Evolutionary conservation across 768 basidiomycete genomes (phyloP).

Genomic region (Leucogyrophana mollusca): DNA sequence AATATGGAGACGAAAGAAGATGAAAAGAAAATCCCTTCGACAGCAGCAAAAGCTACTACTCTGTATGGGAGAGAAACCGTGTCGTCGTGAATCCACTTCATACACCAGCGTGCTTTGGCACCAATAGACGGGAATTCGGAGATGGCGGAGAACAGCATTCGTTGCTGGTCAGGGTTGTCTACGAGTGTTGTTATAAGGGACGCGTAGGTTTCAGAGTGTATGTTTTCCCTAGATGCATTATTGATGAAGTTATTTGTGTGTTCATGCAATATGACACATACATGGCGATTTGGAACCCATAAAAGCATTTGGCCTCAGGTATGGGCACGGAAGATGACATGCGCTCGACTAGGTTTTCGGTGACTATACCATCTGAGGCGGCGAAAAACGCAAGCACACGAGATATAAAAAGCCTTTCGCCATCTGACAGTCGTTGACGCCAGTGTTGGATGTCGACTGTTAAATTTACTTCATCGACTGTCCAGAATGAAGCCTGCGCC

Average conservation of each 20-base stretch:
- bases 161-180: slow-evolving; percentile 71
- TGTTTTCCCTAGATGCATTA: slow-evolving; percentile 59
- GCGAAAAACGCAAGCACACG: slow-evolving; percentile 97
- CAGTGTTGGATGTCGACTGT: slow-evolving; percentile 85
- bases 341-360: slow-evolving; percentile 92
- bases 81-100: slow-evolving; percentile 86
- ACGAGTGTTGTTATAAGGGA: slow-evolving; percentile 94
- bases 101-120: slow-evolving; percentile 93
- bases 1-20: slow-evolving; percentile 93
- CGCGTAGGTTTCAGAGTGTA: slow-evolving; percentile 96
- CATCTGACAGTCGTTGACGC: slow-evolving; percentile 73
- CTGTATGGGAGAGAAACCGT: slow-evolving; percentile 83
- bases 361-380: slow-evolving; percentile 93
- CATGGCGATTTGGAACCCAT: slow-evolving; percentile 99
- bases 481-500: slow-evolving; percentile 93
- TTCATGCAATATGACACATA: too few relatives aligned
- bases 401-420: slow-evolving; percentile 87
- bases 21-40: slow-evolving; percentile 97
- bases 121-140: slow-evolving; percentile 92
- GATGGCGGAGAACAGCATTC: slow-evolving; percentile 87
- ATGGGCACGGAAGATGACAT: slow-evolving; percentile 91
- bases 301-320: slow-evolving; percentile 94
- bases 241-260: background rate
- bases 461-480: slow-evolving; percentile 88
- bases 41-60: slow-evolving; percentile 90